Base-by-base conservation (phyloP, 164 flowering plant species). In the Euptelea pleiosperma region DNA sequence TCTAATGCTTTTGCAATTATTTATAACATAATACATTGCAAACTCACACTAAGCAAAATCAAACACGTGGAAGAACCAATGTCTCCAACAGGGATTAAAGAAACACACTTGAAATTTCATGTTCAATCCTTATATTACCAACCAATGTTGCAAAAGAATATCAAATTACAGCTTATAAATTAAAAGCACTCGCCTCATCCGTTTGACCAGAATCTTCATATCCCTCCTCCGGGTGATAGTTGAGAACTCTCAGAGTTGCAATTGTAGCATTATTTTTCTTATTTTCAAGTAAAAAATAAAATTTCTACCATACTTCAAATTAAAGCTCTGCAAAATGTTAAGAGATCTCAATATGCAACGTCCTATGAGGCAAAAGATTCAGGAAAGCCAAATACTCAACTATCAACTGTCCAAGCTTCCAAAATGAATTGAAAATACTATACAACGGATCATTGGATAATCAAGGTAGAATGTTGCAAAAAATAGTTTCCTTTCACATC, bases 301-400 rank as follows among this genome's bases (percentile, higher is more conserved):
- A 90, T 90, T 74, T 93, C 99, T 40, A 70, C 71, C 86, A 93
- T 90, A 54, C 96, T 85, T 69, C 63, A 87, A 29, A 86, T 77
- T 69, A 93, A 73, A 34, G 97, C 97, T 70, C 99, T 93, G 89
- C 45, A 60, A 44, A 55, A 31, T n/a, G 16, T 49, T 37, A 16
- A 31, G 3, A 55, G 18, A 16, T 47, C 4, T 59, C 26, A 60
- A 54, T 31, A 46, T 45, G 21, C 57, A 21, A 22, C 6, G 62
- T n/a, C 40, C 18, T 15, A 8, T 7, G 2, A 21, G 24, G 43
- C 50, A 34, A 43, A 6, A 43, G 28, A 31, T 15, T 9, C 15
- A 14, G 33, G 18, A n/a, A 44, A 14, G 22, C 5, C 19, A 34
- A 5, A 7, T n/a, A n/a, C n/a, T n/a, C n/a, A n/a, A n/a, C n/a